Evolutionary conservation across 2,329 filamentous ascomycete species (phyloP).

Genomic region (Ceratocystis ficicola): DNA sequence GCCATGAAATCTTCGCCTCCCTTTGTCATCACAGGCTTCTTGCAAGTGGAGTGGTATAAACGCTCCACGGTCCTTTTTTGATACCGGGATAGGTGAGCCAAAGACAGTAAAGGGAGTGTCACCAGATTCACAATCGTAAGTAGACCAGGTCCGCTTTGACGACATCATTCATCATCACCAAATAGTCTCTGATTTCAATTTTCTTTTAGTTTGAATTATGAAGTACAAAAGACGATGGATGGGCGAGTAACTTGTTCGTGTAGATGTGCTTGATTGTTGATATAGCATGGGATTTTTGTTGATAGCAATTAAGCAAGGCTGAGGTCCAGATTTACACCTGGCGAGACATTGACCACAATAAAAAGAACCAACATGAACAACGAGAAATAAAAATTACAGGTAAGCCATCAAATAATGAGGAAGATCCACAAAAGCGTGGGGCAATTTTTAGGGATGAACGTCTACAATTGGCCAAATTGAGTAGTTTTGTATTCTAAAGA

Average conservation of each 20-base stretch:
- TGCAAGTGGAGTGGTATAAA: conserved; percentile 98
- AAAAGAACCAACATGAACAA: too few relatives aligned
- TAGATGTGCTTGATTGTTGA: too few relatives aligned
- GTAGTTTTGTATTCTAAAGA: too few relatives aligned
- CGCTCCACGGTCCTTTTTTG: conserved; percentile 76
- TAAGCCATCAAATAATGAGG: neutral
- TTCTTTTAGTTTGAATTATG: neutral
- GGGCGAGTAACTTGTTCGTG: too few relatives aligned
- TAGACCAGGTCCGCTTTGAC: conserved; percentile 64
- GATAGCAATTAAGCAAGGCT: too few relatives aligned
- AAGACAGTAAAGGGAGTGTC: conserved; percentile 66
- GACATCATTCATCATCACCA: conserved; percentile 42
- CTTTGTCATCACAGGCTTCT: conserved; percentile 85
- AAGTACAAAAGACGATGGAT: too few relatives aligned
- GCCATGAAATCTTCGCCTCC: conserved; percentile 80
- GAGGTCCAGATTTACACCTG: too few relatives aligned
- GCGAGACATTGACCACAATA: too few relatives aligned
- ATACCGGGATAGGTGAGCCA: conserved; percentile 75
- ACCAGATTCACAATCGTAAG: conserved; percentile 63
- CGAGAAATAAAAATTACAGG: too few relatives aligned
- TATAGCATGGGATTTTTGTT: too few relatives aligned
- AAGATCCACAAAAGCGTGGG: neutral
- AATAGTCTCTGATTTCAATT: neutral
- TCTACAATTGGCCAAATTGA: neutral
- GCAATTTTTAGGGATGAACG: neutral